Conservation (phyloP, 345 rosid genomes). For the Salix koriyanagi region DNA sequence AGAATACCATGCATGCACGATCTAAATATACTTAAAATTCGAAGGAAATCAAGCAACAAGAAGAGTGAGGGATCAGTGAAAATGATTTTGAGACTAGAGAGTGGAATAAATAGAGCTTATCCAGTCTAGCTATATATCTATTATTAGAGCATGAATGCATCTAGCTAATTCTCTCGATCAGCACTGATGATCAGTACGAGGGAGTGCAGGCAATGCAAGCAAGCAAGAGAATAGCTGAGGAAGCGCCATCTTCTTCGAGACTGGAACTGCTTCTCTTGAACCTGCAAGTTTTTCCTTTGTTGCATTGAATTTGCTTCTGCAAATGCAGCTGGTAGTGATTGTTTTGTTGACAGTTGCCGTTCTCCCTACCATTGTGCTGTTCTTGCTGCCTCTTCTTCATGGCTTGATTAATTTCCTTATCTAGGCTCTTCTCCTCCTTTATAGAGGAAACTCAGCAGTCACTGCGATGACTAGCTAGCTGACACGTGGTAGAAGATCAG, state of each 20-base stretch:
- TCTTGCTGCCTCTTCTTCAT: slow-evolving; percentile 43
- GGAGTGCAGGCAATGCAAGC: slow-evolving; percentile 84
- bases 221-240: slow-evolving; percentile 82
- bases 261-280: slow-evolving; percentile 79
- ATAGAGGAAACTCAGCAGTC: background rate
- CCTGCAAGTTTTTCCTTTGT: slow-evolving; percentile 59
- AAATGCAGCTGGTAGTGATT: slow-evolving; percentile 11
- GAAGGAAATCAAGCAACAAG: background rate
- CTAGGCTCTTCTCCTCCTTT: background rate
- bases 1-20: background rate
- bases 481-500: background rate
- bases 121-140: background rate
- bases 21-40: background rate
- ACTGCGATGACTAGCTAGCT: background rate
- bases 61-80: background rate
- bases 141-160: background rate
- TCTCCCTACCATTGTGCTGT: slow-evolving; percentile 19
- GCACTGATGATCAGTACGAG: slow-evolving; percentile 14
- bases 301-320: slow-evolving; percentile 48
- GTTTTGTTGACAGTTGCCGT: slow-evolving; percentile 4
- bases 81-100: background rate
- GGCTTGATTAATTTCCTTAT: slow-evolving; percentile 47
- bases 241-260: slow-evolving; percentile 77
- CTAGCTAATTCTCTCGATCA: background rate
- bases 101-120: background rate